Conservation (phyloP, 257 asterid species). For the Capsicum baccatum region DNA sequence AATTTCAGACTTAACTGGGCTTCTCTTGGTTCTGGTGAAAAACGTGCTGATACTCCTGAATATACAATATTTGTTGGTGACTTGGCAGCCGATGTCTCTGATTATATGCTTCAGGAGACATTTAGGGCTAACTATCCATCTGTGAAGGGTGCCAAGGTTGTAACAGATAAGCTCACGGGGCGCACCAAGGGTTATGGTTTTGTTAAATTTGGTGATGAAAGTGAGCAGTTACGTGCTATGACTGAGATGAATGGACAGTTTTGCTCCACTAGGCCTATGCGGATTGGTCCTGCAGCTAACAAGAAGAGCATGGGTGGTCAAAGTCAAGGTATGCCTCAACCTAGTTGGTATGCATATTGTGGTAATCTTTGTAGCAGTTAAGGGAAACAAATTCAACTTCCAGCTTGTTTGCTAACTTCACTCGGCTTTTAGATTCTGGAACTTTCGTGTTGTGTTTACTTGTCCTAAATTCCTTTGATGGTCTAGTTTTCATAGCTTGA, state of each 20-base stretch:
- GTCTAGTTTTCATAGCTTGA: constrained; percentile 35
- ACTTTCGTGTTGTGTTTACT: constrained; percentile 38
- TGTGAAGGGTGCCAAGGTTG: constrained; percentile 87
- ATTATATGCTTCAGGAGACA: constrained; percentile 71
- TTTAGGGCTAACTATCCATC: constrained; percentile 65
- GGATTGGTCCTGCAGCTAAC: constrained; percentile 90
- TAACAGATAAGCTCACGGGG: constrained; percentile 76
- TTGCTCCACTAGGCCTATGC: constrained; percentile 90
- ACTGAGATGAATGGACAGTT: constrained; percentile 80
- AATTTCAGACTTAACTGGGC: constrained; percentile 83
- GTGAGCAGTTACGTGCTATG: constrained; percentile 83
- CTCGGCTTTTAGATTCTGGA: constrained; percentile 36
- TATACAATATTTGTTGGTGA: constrained; percentile 85
- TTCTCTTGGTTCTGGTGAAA: constrained; percentile 76
- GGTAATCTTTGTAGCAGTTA: constrained; percentile 27
- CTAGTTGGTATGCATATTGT: constrained; percentile 20
- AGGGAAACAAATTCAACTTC: constrained; percentile 26
- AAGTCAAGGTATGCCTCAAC: constrained; percentile 57
- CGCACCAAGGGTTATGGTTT: constrained; percentile 93
- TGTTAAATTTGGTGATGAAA: constrained; percentile 82
- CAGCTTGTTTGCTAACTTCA: constrained; percentile 29
- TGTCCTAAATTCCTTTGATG: constrained; percentile 40
- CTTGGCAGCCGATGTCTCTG: constrained; percentile 86
- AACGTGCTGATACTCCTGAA: constrained; percentile 69
- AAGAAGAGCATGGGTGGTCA: constrained; percentile 59